A percentile compares a stretch with the other conserved stretches of the same genome.
Conservation (phyloP, 1,139 yeast genomes). For the Meyerozyma smithsonii region DNA sequence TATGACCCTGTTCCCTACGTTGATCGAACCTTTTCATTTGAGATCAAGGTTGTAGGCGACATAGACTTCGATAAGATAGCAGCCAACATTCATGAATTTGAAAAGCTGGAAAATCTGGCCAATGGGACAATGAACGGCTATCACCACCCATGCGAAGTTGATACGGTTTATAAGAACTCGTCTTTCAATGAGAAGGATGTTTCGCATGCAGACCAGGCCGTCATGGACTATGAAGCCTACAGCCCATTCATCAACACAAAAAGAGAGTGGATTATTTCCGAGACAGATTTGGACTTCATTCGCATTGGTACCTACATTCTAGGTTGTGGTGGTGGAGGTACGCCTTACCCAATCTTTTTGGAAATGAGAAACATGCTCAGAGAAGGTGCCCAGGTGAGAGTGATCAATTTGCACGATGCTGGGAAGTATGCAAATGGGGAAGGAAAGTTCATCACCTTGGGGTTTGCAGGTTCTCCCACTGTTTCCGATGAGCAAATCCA, state of each 20-base stretch:
- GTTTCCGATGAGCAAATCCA: constrained; percentile 38
- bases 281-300: constrained; percentile 35
- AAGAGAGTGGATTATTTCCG: constrained; percentile 36
- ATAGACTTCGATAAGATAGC: constrained; percentile 27
- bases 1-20: constrained; percentile 39
- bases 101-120: neutral
- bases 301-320: constrained; percentile 41
- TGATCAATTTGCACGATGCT: constrained; percentile 29
- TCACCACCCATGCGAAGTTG: too few relatives aligned
- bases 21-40: constrained; percentile 25
- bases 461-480: constrained; percentile 45
- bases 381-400: constrained; percentile 26
- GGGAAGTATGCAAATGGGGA: constrained; percentile 16
- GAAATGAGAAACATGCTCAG: constrained; percentile 28
- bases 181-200: neutral
- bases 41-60: constrained; percentile 35
- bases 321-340: constrained; percentile 51
- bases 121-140: too few relatives aligned
- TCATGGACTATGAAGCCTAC: constrained; percentile 21
- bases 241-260: constrained; percentile 26
- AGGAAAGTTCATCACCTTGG: constrained; percentile 31
- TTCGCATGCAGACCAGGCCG: constrained; percentile 3
- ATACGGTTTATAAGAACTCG: neutral
- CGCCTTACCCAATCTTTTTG: constrained; percentile 37
- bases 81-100: constrained; percentile 8